These are phyloP conservation scores for Thielaviopsis punctulata DNA, from an alignment of 2,329 filamentous ascomycete species.

Conservation along the genomic window DNA sequence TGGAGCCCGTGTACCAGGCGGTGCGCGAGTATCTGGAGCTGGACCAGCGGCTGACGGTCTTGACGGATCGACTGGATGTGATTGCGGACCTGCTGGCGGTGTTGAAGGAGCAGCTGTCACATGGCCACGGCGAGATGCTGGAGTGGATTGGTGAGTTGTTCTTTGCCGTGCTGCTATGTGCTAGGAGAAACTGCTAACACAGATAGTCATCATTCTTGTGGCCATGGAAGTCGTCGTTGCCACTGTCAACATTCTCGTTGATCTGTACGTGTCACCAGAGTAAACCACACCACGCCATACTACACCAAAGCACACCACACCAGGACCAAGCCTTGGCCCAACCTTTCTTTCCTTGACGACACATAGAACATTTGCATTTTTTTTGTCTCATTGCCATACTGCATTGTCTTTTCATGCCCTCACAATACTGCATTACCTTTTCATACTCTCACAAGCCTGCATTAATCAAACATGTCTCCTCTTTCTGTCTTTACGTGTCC, in stretches of 20 bases:
- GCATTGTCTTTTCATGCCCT: no score
- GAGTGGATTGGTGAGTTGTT: constrained; percentile 68
- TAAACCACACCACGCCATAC: background rate
- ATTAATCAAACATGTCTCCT: no score
- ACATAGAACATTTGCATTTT: background rate
- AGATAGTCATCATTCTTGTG: constrained; percentile 76
- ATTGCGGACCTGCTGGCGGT: constrained; percentile 88
- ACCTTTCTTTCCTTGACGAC: background rate
- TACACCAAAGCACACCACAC: no score
- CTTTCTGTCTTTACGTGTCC: no score
- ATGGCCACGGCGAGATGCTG: constrained; percentile 76
- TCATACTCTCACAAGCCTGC: no score
- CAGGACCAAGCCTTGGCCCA: no score
- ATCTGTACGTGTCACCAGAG: constrained; percentile 48
- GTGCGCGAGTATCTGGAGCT: constrained; percentile 94
- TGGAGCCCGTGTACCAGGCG: constrained; percentile 91
- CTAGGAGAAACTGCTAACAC: constrained; percentile 12
- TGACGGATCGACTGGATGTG: constrained; percentile 73
- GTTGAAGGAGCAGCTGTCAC: constrained; percentile 85
- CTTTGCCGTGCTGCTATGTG: background rate
- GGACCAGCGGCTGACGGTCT: constrained; percentile 78
- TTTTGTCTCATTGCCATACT: background rate
- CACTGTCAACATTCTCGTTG: constrained; percentile 85
- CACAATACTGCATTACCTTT: no score
- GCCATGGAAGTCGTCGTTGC: constrained; percentile 89